Percentiles rank a stretch among this genome's conserved stretches.
Conservation (phyloP, 768 basidiomycete genomes). For the Cantharellus anzutake region DNA sequence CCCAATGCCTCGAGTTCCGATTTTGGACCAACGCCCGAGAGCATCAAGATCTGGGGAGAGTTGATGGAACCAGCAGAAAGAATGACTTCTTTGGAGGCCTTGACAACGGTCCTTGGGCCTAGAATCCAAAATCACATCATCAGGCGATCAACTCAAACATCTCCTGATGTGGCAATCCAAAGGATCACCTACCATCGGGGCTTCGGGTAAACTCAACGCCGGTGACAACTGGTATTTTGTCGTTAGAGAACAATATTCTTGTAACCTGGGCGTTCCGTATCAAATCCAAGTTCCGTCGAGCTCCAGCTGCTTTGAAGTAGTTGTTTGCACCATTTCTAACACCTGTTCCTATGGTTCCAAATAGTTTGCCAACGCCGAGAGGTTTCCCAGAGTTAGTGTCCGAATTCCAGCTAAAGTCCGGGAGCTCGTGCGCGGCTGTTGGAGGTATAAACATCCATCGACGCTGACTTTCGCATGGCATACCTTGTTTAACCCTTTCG, state of each 20-base stretch:
- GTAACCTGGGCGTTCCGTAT: constrained; percentile 6
- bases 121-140: constrained; percentile 10
- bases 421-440: not conserved
- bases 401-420: not conserved
- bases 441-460: not conserved
- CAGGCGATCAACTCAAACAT: constrained; percentile 43
- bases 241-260: constrained; percentile 7
- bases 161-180: constrained; percentile 20
- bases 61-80: constrained; percentile 19
- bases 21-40: constrained; percentile 47
- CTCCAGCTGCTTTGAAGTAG: constrained; percentile 10
- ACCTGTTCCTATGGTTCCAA: not conserved
- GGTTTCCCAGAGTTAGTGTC: not conserved
- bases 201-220: constrained; percentile 30
- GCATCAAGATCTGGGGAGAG: constrained; percentile 20
- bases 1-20: constrained; percentile 30
- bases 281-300: constrained; percentile 9
- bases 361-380: not conserved
- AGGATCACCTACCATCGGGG: constrained; percentile 9
- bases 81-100: constrained; percentile 9
- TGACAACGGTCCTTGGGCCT: not conserved
- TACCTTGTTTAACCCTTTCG: not conserved
- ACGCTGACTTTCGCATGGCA: not conserved
- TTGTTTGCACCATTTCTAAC: not conserved
- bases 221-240: constrained; percentile 14